Percentiles rank a stretch among this genome's conserved stretches.
Conservation (phyloP, 208 protist genomes). For the Trypanosoma caninum region DNA sequence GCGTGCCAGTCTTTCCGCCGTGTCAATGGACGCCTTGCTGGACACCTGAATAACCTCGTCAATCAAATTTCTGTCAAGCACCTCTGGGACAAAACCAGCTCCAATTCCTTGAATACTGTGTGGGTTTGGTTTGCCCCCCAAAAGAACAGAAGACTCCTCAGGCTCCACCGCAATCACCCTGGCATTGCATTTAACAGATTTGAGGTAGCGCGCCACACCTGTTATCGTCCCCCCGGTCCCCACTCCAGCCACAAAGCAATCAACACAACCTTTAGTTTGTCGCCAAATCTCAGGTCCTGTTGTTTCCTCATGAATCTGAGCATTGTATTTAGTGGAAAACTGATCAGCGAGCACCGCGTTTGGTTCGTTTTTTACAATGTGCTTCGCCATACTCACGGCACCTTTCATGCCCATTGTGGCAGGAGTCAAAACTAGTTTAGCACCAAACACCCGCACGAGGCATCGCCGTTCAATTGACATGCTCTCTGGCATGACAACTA, state of each 20-base stretch:
- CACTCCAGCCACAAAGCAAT: conserved; percentile 84
- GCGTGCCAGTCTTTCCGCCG: conserved; percentile 59
- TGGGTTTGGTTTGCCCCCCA: conserved; percentile 68
- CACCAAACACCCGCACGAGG: conserved; percentile 82
- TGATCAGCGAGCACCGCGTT: conserved; percentile 78
- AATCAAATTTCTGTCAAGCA: conserved; percentile 57
- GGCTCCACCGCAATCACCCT: conserved; percentile 84
- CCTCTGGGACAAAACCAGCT: conserved; percentile 83
- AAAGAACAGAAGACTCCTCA: conserved; percentile 81
- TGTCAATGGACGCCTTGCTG: conserved; percentile 65
- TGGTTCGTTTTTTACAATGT: conserved; percentile 69
- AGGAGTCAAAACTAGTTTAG: conserved; percentile 87
- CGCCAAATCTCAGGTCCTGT: conserved; percentile 90
- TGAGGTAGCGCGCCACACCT: conserved; percentile 69
- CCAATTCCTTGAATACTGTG: conserved; percentile 93
- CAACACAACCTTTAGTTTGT: conserved; percentile 72
- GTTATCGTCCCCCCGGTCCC: conserved; percentile 88
- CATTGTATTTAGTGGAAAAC: conserved; percentile 88
- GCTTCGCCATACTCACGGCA: conserved; percentile 72
- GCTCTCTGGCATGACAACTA: conserved; percentile 90
- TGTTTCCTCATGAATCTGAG: conserved; percentile 84
- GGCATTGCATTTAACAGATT: conserved; percentile 43
- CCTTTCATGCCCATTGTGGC: conserved; percentile 88
- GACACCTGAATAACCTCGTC: conserved; percentile 76
- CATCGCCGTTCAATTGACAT: conserved; percentile 88